These are phyloP conservation scores for Citrus inodora DNA, from an alignment of 345 rosid genomes.

Conservation along the genomic window DNA sequence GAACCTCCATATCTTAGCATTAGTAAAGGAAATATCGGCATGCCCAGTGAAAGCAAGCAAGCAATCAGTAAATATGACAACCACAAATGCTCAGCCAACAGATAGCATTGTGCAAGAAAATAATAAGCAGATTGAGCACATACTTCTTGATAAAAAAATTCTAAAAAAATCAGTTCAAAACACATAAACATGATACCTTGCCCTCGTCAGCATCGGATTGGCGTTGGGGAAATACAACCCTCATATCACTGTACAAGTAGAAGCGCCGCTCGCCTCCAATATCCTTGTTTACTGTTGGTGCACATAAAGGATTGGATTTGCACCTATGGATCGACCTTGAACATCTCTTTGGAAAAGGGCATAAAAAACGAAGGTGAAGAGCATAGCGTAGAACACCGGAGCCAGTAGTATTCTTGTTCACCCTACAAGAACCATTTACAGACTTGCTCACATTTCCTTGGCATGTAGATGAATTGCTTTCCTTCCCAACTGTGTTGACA, in stretches of 20 bases:
- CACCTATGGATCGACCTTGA: constrained; percentile 34
- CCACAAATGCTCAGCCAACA: not conserved
- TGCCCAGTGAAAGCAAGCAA: not conserved
- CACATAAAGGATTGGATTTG: constrained; percentile 26
- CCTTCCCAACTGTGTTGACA: constrained; percentile 1
- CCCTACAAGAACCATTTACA: constrained; percentile 30
- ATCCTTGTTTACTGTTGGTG: constrained; percentile 15
- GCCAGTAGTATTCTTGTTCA: constrained; percentile 27
- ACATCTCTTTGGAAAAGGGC: constrained; percentile 36
- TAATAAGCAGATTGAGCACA: not conserved
- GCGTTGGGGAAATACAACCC: constrained; percentile 59
- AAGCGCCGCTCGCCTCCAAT: constrained; percentile 34
- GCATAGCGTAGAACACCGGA: constrained; percentile 53
- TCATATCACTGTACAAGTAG: constrained; percentile 51
- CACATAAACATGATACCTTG: constrained; percentile 35
- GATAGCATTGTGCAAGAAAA: not conserved
- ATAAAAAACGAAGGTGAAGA: constrained; percentile 52
- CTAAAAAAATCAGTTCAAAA: not conserved
- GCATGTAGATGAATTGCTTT: constrained; percentile 15
- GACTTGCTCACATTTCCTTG: constrained; percentile 20
- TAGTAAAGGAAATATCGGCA: not conserved
- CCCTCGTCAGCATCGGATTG: constrained; percentile 62
- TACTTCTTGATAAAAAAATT: not conserved
- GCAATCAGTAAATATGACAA: not conserved
- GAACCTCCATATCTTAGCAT: not conserved